A percentile compares a stretch with the other conserved stretches of the same genome.
phyloP scores from a whole-genome alignment of 2,329 filamentous ascomycete species.

The Xylariaceae sp. region DNA sequence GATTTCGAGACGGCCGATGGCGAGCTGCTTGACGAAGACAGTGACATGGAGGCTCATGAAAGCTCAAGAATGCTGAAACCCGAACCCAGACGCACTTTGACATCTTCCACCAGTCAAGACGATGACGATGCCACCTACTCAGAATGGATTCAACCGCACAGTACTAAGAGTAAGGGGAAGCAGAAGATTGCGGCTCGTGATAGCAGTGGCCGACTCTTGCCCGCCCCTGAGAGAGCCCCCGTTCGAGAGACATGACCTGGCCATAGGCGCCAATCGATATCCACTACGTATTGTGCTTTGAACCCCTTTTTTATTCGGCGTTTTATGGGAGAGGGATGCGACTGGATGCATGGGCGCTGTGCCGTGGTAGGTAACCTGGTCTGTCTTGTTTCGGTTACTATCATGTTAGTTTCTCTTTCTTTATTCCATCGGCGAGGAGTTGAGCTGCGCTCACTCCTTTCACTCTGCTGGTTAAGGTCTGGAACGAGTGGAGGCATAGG shows the following conservation, averaged over 20 bases:
- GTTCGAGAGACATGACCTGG: slow-evolving; percentile 26
- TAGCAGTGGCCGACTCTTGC: slow-evolving; percentile 46
- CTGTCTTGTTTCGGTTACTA: slow-evolving; percentile 29
- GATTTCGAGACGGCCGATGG: slow-evolving; percentile 70
- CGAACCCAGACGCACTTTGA: slow-evolving; percentile 27
- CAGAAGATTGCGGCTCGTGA: slow-evolving; percentile 43
- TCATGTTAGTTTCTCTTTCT: slow-evolving; percentile 22
- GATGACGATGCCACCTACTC: slow-evolving; percentile 19
- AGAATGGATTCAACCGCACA: slow-evolving; percentile 7
- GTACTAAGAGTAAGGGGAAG: slow-evolving; percentile 36
- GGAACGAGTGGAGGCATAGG: slow-evolving; percentile 4
- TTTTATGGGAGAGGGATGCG: slow-evolving; percentile 15
- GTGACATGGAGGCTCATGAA: slow-evolving; percentile 26
- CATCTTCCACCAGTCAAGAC: slow-evolving; percentile 19
- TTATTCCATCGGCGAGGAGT: slow-evolving; percentile 14
- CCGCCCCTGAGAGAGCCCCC: slow-evolving; percentile 49
- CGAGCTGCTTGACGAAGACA: slow-evolving; percentile 55
- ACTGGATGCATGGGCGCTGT: slow-evolving; percentile 19
- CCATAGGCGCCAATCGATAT: slow-evolving; percentile 29
- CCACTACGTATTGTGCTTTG: slow-evolving; percentile 25
- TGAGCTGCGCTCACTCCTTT: slow-evolving; percentile 8
- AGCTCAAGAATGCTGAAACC: slow-evolving; percentile 50
- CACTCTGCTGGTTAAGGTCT: background rate
- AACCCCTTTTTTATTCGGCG: slow-evolving; percentile 13
- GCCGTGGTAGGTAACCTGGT: slow-evolving; percentile 3